These are phyloP conservation scores for Setomelanomma holmii DNA, from an alignment of 2,329 filamentous ascomycete species.

Conservation along the genomic window DNA sequence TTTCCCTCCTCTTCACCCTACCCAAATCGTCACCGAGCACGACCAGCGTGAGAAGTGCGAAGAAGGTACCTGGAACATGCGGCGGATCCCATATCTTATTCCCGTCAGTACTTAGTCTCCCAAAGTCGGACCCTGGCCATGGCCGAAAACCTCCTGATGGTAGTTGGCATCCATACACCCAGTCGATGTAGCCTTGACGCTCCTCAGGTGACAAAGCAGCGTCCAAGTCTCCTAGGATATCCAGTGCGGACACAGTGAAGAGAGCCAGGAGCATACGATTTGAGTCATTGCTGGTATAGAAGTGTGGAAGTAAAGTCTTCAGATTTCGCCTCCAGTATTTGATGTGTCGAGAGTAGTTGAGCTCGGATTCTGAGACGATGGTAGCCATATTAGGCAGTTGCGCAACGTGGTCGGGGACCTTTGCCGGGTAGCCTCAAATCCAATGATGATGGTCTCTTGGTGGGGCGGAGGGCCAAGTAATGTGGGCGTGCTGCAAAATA, in stretches of 20 bases:
- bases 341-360: constrained; percentile 65
- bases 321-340: constrained; percentile 94
- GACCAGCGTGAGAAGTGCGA: constrained; percentile 79
- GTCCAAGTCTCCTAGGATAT: constrained; percentile 73
- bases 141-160: constrained; percentile 87
- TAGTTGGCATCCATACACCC: constrained; percentile 88
- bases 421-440: constrained; percentile 7
- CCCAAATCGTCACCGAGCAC: constrained; percentile 66
- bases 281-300: constrained; percentile 88
- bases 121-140: constrained; percentile 72
- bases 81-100: constrained; percentile 73
- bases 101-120: constrained; percentile 55
- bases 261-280: constrained; percentile 88
- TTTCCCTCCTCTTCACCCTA: constrained; percentile 70
- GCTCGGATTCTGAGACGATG: constrained; percentile 22
- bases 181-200: constrained; percentile 66
- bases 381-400: constrained; percentile 26
- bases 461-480: constrained; percentile 4
- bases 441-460: constrained; percentile 1
- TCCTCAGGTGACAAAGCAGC: constrained; percentile 62
- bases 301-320: constrained; percentile 77
- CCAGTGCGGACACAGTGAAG: constrained; percentile 86
- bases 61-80: constrained; percentile 87
- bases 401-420: constrained; percentile 9
- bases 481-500: not conserved